Base-by-base conservation (phyloP, 2,329 filamentous ascomycete genomes). In the Endothia cerciana region DNA sequence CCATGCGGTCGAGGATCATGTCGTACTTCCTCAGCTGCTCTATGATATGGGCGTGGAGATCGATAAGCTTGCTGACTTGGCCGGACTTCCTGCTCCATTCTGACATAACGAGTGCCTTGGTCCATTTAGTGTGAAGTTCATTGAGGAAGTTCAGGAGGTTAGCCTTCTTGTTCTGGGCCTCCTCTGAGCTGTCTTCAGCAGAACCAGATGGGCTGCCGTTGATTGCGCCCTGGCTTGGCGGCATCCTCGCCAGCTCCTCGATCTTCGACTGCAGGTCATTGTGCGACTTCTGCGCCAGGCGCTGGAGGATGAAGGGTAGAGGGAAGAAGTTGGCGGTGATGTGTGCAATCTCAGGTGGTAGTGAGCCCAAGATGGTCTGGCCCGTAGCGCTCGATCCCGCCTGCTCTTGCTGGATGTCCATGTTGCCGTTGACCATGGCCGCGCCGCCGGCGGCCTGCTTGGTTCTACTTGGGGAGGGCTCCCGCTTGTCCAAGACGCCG, bases 81-180 rank as follows among this genome's bases (percentile, higher is more conserved):
- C 88, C 84, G 41, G 90, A 88, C 75, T 91, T 90, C 73, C 91
- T 86, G 74, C 91, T 92, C 95, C 95, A 99, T 78, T 95, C 91
- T 1, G 91, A 89, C 57, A 99, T 89, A 28, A 99, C 93, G 25
- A 97, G 83, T 8, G 94, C 87, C 79, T 99, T 98, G 76, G 97
- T 92, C 83, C 96, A 98, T 79, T 92, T 93, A 38, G 90, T 88
- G 73, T 97, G 90, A 73, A 91, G 87, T 28, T 88, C 86, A 75
- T 94, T 90, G 10, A 91, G 88, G 79, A 95, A 97, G 53, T 91
- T 87, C 66, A 97, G 78, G 62, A 97, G 77, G 43, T 83, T 79
- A 36, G 87, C 79, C 78, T 97, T 97, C 79, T 97, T 97, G 40
- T 85, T 82, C 15, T 91, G 73, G 73, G 92, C 94, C 67, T 89